Base-by-base conservation (phyloP, 2,329 filamentous ascomycete genomes). In the Lachnellula cervina region DNA sequence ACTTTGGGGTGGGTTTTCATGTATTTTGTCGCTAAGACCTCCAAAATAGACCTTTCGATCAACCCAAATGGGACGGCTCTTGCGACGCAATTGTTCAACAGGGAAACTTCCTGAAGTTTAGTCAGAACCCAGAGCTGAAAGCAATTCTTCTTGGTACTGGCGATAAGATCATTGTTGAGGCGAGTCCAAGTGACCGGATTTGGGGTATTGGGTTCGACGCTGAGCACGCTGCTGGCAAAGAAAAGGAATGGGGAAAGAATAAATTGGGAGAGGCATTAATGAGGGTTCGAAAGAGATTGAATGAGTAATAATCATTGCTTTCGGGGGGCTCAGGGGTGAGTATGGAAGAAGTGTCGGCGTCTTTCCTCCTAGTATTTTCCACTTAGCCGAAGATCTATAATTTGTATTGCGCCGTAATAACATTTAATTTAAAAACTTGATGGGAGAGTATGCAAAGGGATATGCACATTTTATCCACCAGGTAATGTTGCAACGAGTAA, bases 171-270 rank as follows among this genome's bases (percentile, higher is more conserved):
- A 65, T 88, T 34, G 81, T 86, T 2, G 83, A 86, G 71, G 81
- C 81, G 40, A 77, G 76, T 54, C 79, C 82, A 16, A 73, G 68
- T 55, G 84, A 88, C 70, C 65, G 73, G 2, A 77, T 87, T 53
- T 88, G 84, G 85, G 84, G 84, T 2, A 72, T 88, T 43, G 84
- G 85, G 5, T 86, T 80, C 60, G 70, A 63, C 6, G 77, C 76
- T 6, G 71, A 70, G 16, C 71, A 76, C 61, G 83, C 83, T 2
- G 73, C 71, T 53, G 57, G n/a, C 1, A 73, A 76, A 47, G 66
- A 70, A 19, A 11, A 11, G 9, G 60, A 67, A 4, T 88, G 84
- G 84, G 85, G 84, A 0, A 53, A 78, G 70, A 88, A 88, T 69
- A 66, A 86, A 58, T 67, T 88, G 50, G 85, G 84, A 0, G 79